Evolutionary conservation across 352 stramenopile species (phyloP).

Genomic region (Pythium monospermum): DNA sequence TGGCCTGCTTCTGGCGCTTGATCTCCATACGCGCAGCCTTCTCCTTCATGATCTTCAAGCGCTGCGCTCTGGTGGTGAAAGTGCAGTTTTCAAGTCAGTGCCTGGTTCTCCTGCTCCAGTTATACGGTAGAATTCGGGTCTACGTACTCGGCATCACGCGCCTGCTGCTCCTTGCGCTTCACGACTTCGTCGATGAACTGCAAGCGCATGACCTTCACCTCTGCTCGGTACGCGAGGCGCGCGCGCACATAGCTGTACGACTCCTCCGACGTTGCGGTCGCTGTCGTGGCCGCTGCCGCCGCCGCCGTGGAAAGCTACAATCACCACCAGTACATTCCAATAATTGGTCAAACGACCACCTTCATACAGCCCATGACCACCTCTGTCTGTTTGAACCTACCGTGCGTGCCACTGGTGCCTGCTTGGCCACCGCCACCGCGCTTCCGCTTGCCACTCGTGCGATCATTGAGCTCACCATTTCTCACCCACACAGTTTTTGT

Average conservation of each 20-base stretch:
- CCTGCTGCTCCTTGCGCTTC: slow-evolving; percentile 70
- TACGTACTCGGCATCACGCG: slow-evolving; percentile 79
- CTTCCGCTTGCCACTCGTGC: slow-evolving; percentile 11
- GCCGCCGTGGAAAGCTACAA: slow-evolving; percentile 39
- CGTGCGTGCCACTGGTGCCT: slow-evolving; percentile 15
- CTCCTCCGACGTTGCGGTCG: slow-evolving; percentile 21
- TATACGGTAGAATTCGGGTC: too few relatives aligned
- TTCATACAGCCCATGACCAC: background rate
- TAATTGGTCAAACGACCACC: background rate
- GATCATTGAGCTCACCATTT: slow-evolving; percentile 23
- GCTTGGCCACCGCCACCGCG: slow-evolving; percentile 17
- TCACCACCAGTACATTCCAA: slow-evolving; percentile 1
- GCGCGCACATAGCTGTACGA: slow-evolving; percentile 75
- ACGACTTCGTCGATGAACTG: slow-evolving; percentile 71
- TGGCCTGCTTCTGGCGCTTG: slow-evolving; percentile 83
- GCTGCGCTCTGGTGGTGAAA: slow-evolving; percentile 41
- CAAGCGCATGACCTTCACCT: slow-evolving; percentile 63
- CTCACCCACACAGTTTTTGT: slow-evolving; percentile 15
- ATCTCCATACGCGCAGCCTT: slow-evolving; percentile 84
- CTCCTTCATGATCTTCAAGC: slow-evolving; percentile 81
- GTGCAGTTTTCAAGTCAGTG: background rate
- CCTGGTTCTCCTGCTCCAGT: too few relatives aligned
- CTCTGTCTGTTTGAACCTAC: slow-evolving; percentile 5
- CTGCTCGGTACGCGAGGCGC: slow-evolving; percentile 58
- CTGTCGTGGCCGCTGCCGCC: slow-evolving; percentile 8